Evolutionary conservation across 768 basidiomycete species (phyloP).

Genomic region (Trametes sanguinea): DNA sequence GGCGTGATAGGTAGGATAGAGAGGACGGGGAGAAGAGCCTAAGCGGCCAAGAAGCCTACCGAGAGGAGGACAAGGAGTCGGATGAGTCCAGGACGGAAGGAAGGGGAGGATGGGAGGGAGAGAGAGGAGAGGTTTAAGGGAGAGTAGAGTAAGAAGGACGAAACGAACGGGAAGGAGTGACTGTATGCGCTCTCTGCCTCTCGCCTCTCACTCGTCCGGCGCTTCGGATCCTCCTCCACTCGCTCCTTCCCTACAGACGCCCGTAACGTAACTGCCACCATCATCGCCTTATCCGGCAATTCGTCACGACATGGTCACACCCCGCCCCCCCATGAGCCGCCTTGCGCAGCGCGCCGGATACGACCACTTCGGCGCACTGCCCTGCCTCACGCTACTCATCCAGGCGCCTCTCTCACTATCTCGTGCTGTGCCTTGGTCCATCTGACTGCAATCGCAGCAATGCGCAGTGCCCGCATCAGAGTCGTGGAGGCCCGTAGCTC

Average conservation of each 20-base stretch:
- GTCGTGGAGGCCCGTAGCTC: too few species aligned
- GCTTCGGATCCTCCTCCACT: neutral
- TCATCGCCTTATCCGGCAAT: neutral
- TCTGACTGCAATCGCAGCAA: too few species aligned
- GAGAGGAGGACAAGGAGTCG: neutral
- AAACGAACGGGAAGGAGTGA: neutral
- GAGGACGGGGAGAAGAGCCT: neutral
- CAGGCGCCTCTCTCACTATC: too few species aligned
- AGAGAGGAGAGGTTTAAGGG: constrained; percentile 1
- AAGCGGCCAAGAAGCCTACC: neutral
- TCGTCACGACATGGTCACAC: too few species aligned
- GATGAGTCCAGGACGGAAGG: neutral
- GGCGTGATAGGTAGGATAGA: constrained; percentile 2
- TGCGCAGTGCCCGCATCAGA: too few species aligned
- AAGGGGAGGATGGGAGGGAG: neutral
- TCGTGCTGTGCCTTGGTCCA: too few species aligned
- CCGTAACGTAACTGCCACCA: neutral
- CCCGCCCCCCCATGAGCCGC: too few species aligned
- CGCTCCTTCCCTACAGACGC: neutral
- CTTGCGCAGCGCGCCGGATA: too few species aligned
- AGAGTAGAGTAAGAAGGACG: neutral
- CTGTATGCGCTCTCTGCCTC: too few species aligned
- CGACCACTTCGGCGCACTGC: too few species aligned
- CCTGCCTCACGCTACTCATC: too few species aligned
- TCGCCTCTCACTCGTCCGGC: neutral